Evolutionary conservation across 805 yeast genomes (phyloP), one percentile per base, ranked within the genome.

Genomic region (Priceomyces castillae): DNA sequence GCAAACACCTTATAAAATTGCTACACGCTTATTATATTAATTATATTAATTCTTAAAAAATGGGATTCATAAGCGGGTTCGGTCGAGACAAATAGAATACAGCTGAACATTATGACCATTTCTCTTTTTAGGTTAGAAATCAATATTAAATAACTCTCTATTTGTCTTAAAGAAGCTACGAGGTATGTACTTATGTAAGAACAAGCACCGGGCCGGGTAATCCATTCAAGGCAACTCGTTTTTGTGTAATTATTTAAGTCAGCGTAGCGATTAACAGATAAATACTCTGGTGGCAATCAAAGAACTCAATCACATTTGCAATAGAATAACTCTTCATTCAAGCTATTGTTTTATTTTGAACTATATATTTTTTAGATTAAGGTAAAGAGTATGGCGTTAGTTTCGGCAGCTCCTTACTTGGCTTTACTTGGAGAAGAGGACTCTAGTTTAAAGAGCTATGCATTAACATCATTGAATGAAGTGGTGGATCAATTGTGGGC

Each of bases 401-500:
- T 90, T 20, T 80, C 95, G 34, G 97, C 98, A 38, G 90, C 95
- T 30, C 95, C 97, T 34, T 86, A 86, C 55, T 76, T 94, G 65
- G 96, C 98, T 31, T 78, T 94, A 49, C 75, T 94, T 59, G 81
- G 81, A 48, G 99, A 94, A 69, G 74, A 81, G 7, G 97, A 94
- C 62, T 68, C 77, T 39, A 66, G 76, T 41, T 78, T 94, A 52
- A 90, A 89, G 64, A 74, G 84, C 28, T 87, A 88, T 61, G 99
- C 98, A 15, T 76, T 94, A 58, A 72, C 83, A 44, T 82, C 95
- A 15, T 78, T 94, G 52, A 86, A 90, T 61, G 77, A 71, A 20
- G 78, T 86, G 40, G 97, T 89, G 40, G 96, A 90, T 68, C 90
- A 88, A 64, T 76, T 89, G 46, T 94, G 99, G 99, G 89, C 99